These are phyloP conservation scores for Podospora didyma DNA, from an alignment of 495 filamentous ascomycete genomes.

Conservation along the genomic window DNA sequence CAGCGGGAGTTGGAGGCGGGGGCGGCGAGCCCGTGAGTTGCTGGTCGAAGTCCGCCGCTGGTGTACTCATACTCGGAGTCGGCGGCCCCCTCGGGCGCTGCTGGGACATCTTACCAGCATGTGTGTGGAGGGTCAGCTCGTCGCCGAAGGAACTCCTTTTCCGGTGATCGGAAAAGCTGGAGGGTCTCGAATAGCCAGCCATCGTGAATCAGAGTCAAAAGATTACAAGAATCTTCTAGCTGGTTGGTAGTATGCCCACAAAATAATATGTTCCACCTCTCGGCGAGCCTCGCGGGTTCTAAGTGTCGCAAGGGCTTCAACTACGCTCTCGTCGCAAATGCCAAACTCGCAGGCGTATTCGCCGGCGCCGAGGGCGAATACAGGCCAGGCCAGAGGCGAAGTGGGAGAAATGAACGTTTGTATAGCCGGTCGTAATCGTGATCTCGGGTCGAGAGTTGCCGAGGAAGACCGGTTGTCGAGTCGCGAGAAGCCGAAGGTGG, in stretches of 20 bases:
- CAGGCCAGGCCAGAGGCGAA: no score
- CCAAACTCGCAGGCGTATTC: no score
- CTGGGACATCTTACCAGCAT: constrained; percentile 43
- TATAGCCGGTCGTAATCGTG: background rate
- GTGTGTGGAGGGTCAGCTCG: constrained; percentile 42
- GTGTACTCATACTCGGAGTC: constrained; percentile 55
- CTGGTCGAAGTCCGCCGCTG: constrained; percentile 52
- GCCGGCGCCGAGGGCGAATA: no score
- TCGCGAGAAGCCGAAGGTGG: background rate
- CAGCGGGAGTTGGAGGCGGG: constrained; percentile 53
- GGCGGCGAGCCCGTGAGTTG: constrained; percentile 50
- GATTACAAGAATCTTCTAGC: background rate
- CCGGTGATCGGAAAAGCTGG: constrained; percentile 43
- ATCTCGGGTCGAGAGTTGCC: background rate
- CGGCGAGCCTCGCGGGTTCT: no score
- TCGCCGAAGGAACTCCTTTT: constrained; percentile 40
- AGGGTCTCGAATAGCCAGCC: constrained; percentile 34
- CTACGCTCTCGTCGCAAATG: no score
- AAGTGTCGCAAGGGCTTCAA: no score
- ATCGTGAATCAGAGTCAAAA: constrained; percentile 19
- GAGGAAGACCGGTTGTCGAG: background rate
- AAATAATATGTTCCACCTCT: background rate
- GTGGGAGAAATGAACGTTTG: no score
- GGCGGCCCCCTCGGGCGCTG: constrained; percentile 46
- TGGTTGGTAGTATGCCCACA: background rate